phyloP scores from a whole-genome alignment of 768 basidiomycete genomes.

The Suillus tomentosus region DNA sequence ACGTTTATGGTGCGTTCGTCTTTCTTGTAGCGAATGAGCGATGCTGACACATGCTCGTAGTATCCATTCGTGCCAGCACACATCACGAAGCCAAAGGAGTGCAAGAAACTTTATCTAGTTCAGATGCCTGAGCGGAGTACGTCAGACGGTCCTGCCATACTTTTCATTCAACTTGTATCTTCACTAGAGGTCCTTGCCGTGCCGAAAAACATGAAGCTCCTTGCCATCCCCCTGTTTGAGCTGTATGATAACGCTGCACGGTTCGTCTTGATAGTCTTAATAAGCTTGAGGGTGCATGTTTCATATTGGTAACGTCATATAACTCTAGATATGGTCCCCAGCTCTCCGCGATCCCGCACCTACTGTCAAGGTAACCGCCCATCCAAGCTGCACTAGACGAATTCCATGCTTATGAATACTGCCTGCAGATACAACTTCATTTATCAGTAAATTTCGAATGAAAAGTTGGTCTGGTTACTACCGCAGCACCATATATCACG shows the following conservation, averaged over 20 bases:
- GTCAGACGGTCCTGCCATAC: constrained; percentile 30
- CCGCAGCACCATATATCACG: neutral
- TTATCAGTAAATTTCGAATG: constrained; percentile 52
- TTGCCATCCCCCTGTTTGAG: constrained; percentile 95
- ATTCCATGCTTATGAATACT: neutral
- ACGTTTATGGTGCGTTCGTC: constrained; percentile 85
- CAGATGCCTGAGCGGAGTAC: constrained; percentile 93
- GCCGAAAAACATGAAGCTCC: constrained; percentile 98
- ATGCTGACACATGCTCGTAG: constrained; percentile 38
- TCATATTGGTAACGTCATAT: constrained; percentile 6
- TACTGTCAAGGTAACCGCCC: constrained; percentile 71
- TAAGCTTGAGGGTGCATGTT: constrained; percentile 3
- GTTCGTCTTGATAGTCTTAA: constrained; percentile 34
- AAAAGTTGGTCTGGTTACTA: neutral
- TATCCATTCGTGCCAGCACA: constrained; percentile 95
- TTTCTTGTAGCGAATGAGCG: neutral
- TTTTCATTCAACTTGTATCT: constrained; percentile 8
- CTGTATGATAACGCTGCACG: constrained; percentile 96
- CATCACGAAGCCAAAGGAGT: constrained; percentile 96
- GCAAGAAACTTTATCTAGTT: constrained; percentile 93
- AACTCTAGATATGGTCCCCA: constrained; percentile 80
- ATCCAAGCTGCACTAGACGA: neutral
- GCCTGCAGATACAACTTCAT: constrained; percentile 69
- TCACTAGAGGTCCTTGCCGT: constrained; percentile 88
- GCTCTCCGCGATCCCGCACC: constrained; percentile 89